Conservation (phyloP, 108 stramenopile species). For the Pseudonitzschia pungens region DNA sequence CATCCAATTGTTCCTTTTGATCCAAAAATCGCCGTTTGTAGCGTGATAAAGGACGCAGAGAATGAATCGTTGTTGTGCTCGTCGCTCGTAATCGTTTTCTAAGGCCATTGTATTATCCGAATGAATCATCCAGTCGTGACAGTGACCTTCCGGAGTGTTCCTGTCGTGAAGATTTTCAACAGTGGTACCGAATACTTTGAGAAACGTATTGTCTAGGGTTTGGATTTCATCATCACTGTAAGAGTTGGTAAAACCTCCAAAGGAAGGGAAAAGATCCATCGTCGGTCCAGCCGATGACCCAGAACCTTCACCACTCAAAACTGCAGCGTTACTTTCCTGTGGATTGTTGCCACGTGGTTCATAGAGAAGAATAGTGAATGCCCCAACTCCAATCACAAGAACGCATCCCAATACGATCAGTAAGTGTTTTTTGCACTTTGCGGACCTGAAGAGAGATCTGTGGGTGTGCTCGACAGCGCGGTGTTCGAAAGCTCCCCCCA, state of each 20-base stretch:
- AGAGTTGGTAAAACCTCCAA: background rate
- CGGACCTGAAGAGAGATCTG: background rate
- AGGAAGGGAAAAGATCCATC: background rate
- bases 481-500: background rate
- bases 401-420: background rate
- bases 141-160: slow-evolving; percentile 22
- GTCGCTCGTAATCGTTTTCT: slow-evolving; percentile 4
- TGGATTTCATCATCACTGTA: background rate
- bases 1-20: background rate
- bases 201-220: slow-evolving; percentile 5
- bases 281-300: background rate
- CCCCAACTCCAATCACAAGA: slow-evolving; percentile 8
- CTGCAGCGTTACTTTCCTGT: background rate
- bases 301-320: too few species aligned
- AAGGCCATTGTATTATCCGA: slow-evolving; percentile 7
- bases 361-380: background rate
- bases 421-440: background rate
- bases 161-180: slow-evolving; percentile 4
- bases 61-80: slow-evolving; percentile 29
- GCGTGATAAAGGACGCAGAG: slow-evolving; percentile 24
- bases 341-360: background rate
- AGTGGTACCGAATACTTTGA: background rate
- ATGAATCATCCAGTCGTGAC: slow-evolving; percentile 28
- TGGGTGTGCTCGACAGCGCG: background rate
- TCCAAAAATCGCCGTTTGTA: slow-evolving; percentile 20